Conservation (phyloP, 2,329 filamentous ascomycete species). For the Graphilbum fragrans region DNA sequence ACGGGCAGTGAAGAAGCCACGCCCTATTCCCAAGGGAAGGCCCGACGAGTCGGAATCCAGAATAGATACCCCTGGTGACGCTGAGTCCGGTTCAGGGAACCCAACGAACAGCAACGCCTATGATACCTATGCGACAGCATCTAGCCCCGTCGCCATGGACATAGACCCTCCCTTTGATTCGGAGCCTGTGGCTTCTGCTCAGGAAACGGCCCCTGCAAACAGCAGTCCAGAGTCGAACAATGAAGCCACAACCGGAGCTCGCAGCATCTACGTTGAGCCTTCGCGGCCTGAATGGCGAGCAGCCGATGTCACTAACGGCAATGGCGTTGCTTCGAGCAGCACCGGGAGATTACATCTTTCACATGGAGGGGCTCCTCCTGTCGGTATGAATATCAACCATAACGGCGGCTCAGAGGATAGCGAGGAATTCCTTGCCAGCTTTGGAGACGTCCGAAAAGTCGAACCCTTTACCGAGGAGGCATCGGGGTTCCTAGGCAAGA, state of each 20-base stretch:
- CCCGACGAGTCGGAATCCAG: not conserved
- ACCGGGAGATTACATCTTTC: too few species aligned
- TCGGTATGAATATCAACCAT: slow-evolving; percentile 22
- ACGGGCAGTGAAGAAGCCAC: slow-evolving; percentile 43
- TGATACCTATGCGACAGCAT: slow-evolving; percentile 5
- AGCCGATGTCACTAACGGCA: slow-evolving; percentile 26
- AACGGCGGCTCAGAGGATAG: slow-evolving; percentile 40
- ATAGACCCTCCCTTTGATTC: slow-evolving; percentile 39
- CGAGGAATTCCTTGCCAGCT: slow-evolving; percentile 40
- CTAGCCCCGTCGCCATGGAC: slow-evolving; percentile 51
- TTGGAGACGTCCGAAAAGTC: slow-evolving; percentile 43
- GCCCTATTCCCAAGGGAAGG: slow-evolving; percentile 20
- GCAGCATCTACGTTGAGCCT: slow-evolving; percentile 46
- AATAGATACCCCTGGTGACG: slow-evolving; percentile 2
- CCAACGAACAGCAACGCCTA: not conserved
- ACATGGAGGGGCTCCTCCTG: too few species aligned
- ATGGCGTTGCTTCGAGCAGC: not conserved
- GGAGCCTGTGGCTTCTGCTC: slow-evolving; percentile 11
- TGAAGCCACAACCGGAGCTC: slow-evolving; percentile 19
- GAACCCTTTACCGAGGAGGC: slow-evolving; percentile 38
- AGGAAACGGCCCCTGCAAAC: slow-evolving; percentile 6
- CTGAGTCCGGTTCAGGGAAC: slow-evolving; percentile 16
- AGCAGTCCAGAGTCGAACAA: not conserved
- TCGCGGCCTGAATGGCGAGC: slow-evolving; percentile 47
- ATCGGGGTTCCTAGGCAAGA: slow-evolving; percentile 5